These are phyloP conservation scores for Penicillium sumatraense DNA, from an alignment of 2,329 filamentous ascomycete genomes.

Conservation along the genomic window DNA sequence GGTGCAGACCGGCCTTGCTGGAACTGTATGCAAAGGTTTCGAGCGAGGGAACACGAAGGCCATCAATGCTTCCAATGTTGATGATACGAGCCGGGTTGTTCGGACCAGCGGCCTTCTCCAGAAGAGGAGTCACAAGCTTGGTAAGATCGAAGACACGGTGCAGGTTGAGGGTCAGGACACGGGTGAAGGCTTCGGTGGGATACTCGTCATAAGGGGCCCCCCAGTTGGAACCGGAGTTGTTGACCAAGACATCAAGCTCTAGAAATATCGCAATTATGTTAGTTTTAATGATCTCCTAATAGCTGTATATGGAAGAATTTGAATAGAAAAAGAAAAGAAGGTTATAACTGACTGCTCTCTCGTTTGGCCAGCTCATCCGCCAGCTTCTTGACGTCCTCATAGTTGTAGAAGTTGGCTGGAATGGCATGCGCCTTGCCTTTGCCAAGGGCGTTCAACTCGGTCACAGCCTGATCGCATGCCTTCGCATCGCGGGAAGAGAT, in stretches of 20 bases:
- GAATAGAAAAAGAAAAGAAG: background rate
- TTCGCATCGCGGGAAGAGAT: constrained; percentile 59
- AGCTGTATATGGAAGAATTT: background rate
- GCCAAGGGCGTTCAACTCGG: constrained; percentile 55
- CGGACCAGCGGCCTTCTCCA: constrained; percentile 51
- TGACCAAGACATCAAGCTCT: constrained; percentile 56
- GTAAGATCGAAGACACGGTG: constrained; percentile 57
- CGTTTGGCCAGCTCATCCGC: constrained; percentile 54
- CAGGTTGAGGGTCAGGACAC: constrained; percentile 60
- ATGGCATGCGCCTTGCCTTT: constrained; percentile 58
- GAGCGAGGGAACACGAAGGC: constrained; percentile 56
- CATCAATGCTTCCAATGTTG: constrained; percentile 60
- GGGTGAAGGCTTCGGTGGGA: constrained; percentile 62
- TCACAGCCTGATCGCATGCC: constrained; percentile 52
- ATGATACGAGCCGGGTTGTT: constrained; percentile 55
- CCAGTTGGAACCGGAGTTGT: constrained; percentile 60
- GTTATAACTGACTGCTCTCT: constrained; percentile 62
- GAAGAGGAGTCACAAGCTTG: constrained; percentile 52
- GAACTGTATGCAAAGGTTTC: constrained; percentile 60
- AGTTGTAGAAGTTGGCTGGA: constrained; percentile 57
- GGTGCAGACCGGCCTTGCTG: constrained; percentile 59
- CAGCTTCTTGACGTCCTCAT: constrained; percentile 54
- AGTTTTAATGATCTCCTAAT: background rate
- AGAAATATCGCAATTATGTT: constrained; percentile 3
- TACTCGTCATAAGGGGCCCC: constrained; percentile 63